Conservation (phyloP, 768 basidiomycete genomes). For the Calocybe gangraenosa region DNA sequence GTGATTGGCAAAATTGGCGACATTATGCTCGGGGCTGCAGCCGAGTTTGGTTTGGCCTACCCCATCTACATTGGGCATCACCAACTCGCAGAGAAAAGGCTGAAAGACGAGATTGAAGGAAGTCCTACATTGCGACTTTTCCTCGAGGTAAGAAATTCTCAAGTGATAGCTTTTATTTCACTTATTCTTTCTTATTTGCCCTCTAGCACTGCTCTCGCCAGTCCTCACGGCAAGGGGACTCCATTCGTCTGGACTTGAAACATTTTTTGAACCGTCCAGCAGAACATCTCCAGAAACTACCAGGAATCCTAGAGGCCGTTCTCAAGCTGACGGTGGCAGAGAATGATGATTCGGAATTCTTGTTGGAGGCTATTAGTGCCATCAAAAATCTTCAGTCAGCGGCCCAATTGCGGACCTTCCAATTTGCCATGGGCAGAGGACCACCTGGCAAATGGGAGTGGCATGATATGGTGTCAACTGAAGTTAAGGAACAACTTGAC, state of each 20-base stretch:
- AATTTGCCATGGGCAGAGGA: constrained; percentile 83
- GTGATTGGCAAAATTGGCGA: constrained; percentile 86
- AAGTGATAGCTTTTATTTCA: not conserved
- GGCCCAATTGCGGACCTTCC: constrained; percentile 85
- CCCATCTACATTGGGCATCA: constrained; percentile 82
- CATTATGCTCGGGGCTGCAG: constrained; percentile 81
- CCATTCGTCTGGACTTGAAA: constrained; percentile 58
- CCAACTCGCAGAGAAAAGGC: constrained; percentile 77
- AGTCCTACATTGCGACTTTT: constrained; percentile 83
- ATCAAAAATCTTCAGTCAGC: constrained; percentile 80
- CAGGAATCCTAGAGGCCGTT: constrained; percentile 81
- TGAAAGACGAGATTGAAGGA: constrained; percentile 81
- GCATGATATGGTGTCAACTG: constrained; percentile 79
- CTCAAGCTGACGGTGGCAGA: constrained; percentile 75
- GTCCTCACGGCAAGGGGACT: constrained; percentile 33
- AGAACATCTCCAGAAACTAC: constrained; percentile 82
- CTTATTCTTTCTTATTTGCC: not conserved
- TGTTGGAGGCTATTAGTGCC: constrained; percentile 78
- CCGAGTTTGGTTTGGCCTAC: constrained; percentile 84
- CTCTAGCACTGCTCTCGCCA: constrained; percentile 40
- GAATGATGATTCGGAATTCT: constrained; percentile 79
- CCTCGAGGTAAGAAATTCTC: constrained; percentile 79
- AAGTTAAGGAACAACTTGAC: constrained; percentile 52
- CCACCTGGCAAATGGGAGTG: constrained; percentile 82
- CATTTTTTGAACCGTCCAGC: constrained; percentile 76